These are phyloP conservation scores for Diaporthe vaccinii DNA, from an alignment of 2,329 filamentous ascomycete genomes.

Conservation along the genomic window DNA sequence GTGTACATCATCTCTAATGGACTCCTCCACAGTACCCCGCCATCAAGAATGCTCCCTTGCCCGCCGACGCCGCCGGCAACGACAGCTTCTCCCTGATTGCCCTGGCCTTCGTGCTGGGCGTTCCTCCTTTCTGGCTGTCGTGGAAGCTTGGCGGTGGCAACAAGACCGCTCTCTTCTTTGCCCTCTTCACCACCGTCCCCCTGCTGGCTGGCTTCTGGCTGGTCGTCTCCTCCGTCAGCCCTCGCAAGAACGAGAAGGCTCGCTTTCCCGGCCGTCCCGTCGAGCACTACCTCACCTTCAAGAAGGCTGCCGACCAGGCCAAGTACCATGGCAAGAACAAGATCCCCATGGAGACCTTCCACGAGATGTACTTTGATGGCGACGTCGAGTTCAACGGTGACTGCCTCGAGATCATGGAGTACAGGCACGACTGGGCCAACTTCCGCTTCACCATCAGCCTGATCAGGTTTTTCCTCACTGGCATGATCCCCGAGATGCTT, in stretches of 20 bases:
- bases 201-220: conserved; percentile 88
- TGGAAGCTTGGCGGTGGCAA: conserved; percentile 88
- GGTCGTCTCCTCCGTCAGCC: conserved; percentile 82
- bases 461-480: conserved; percentile 89
- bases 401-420: conserved; percentile 88
- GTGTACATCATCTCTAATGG: conserved; percentile 19
- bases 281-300: conserved; percentile 91
- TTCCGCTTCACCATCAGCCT: conserved; percentile 90
- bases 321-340: conserved; percentile 85
- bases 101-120: conserved; percentile 77
- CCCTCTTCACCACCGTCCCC: conserved; percentile 81
- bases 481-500: conserved; percentile 90
- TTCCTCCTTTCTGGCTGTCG: conserved; percentile 83
- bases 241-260: conserved; percentile 93
- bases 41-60: conserved; percentile 95
- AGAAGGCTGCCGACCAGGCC: conserved; percentile 69
- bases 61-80: conserved; percentile 86
- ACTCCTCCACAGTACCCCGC: conserved; percentile 75
- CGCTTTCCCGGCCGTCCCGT: conserved; percentile 87
- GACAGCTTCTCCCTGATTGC: conserved; percentile 89
- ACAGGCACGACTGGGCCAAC: conserved; percentile 96
- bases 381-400: conserved; percentile 97
- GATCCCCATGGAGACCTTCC: conserved; percentile 93
- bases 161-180: conserved; percentile 90
- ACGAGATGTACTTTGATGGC: conserved; percentile 97